These are phyloP conservation scores for Aspergillus sp. DNA, from an alignment of 2,329 filamentous ascomycete genomes.

Conservation along the genomic window DNA sequence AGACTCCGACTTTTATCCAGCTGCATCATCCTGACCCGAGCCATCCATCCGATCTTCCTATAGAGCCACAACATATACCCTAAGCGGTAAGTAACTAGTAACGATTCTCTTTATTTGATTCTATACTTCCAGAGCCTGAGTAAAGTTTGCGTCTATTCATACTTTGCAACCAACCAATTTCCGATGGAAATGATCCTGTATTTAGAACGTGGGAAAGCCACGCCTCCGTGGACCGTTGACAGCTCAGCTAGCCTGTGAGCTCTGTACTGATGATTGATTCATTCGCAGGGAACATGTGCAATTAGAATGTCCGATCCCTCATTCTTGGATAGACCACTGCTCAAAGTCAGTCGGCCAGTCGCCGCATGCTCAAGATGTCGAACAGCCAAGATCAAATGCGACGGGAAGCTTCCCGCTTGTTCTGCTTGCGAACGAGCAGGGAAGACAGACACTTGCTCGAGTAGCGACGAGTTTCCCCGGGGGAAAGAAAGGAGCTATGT, in stretches of 20 bases:
- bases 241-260: neutral
- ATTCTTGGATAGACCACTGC: slow-evolving; percentile 41
- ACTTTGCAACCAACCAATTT: neutral
- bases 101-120: neutral
- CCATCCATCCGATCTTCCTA: neutral
- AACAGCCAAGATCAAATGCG: slow-evolving; percentile 94
- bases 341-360: slow-evolving; percentile 70
- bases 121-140: too few relatives aligned
- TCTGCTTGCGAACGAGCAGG: slow-evolving; percentile 93
- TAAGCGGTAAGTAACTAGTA: neutral
- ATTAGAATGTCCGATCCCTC: slow-evolving; percentile 33
- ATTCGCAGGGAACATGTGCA: slow-evolving; percentile 22
- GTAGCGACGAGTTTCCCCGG: slow-evolving; percentile 91
- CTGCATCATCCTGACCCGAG: neutral
- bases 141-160: neutral
- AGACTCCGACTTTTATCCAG: slow-evolving; percentile 4
- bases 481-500: slow-evolving; percentile 98
- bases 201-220: neutral
- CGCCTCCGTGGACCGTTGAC: neutral
- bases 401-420: slow-evolving; percentile 92
- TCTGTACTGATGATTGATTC: neutral
- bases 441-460: slow-evolving; percentile 82
- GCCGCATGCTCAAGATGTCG: slow-evolving; percentile 81
- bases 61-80: neutral
- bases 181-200: neutral